phyloP scores from a whole-genome alignment of 345 rosid species.

The Gynandropsis gynandra region DNA sequence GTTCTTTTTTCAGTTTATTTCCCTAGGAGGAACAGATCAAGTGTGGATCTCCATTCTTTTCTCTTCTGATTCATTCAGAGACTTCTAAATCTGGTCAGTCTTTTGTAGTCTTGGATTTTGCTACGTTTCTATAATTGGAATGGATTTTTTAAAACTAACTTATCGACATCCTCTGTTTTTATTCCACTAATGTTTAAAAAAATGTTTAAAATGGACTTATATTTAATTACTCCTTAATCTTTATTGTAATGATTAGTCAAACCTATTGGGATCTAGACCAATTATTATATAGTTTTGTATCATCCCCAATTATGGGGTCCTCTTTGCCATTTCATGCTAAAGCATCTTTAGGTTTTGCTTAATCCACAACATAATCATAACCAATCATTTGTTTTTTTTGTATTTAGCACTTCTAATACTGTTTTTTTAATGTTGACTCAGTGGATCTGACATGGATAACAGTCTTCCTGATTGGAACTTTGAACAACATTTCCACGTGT shows the following conservation, averaged over 20 bases:
- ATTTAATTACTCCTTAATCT: neutral
- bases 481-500: constrained; percentile 36
- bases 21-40: constrained; percentile 21
- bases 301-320: neutral
- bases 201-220: neutral
- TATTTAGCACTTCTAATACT: constrained; percentile 12
- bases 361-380: constrained; percentile 13
- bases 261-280: neutral
- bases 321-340: no score
- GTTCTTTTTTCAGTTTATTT: neutral
- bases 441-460: constrained; percentile 48
- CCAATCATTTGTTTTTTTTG: constrained; percentile 12
- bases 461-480: constrained; percentile 48
- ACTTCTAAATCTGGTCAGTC: constrained; percentile 24
- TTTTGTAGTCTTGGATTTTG: neutral
- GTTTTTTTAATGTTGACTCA: constrained; percentile 12
- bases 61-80: constrained; percentile 22
- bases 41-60: constrained; percentile 1
- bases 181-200: neutral
- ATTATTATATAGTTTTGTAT: constrained; percentile 1
- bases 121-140: constrained; percentile 22
- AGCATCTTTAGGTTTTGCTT: no score
- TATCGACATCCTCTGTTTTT: neutral
- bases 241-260: constrained; percentile 18
- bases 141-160: neutral